Evolutionary conservation across 345 rosid species (phyloP).

Genomic region (Lepidium sativum): DNA sequence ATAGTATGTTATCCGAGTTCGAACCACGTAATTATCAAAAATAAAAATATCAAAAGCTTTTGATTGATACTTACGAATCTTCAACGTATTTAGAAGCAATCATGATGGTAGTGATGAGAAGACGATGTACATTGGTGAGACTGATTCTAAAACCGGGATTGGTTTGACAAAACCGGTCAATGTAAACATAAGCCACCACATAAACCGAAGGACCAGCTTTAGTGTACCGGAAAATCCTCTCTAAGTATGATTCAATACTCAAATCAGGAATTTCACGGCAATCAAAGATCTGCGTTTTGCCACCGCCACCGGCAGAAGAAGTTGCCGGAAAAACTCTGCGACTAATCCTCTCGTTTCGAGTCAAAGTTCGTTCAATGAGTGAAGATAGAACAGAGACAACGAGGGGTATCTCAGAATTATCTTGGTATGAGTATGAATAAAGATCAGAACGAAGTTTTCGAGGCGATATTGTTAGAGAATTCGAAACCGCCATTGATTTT

Average conservation of each 20-base stretch:
- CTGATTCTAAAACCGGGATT: constrained; percentile 63
- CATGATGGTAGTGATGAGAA: constrained; percentile 78
- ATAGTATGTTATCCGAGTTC: too few relatives aligned
- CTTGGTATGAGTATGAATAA: constrained; percentile 51
- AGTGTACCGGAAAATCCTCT: constrained; percentile 80
- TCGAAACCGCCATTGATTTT: constrained; percentile 33
- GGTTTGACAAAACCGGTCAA: constrained; percentile 73
- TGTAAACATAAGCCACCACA: constrained; percentile 81
- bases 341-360: constrained; percentile 58
- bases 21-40: too few relatives aligned
- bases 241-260: constrained; percentile 67
- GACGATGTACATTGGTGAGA: constrained; percentile 61
- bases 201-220: constrained; percentile 75
- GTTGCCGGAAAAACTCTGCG: constrained; percentile 30
- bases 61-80: constrained; percentile 53
- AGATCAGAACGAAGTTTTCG: constrained; percentile 82
- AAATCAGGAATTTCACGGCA: constrained; percentile 65
- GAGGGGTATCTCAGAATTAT: constrained; percentile 53
- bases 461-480: constrained; percentile 49
- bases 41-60: background rate
- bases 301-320: background rate
- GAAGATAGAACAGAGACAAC: constrained; percentile 78
- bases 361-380: constrained; percentile 58
- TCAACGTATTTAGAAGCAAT: constrained; percentile 86
- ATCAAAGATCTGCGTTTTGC: constrained; percentile 45